Conservation (phyloP, 2,329 filamentous ascomycete species). For the Penicillium corylophilum region DNA sequence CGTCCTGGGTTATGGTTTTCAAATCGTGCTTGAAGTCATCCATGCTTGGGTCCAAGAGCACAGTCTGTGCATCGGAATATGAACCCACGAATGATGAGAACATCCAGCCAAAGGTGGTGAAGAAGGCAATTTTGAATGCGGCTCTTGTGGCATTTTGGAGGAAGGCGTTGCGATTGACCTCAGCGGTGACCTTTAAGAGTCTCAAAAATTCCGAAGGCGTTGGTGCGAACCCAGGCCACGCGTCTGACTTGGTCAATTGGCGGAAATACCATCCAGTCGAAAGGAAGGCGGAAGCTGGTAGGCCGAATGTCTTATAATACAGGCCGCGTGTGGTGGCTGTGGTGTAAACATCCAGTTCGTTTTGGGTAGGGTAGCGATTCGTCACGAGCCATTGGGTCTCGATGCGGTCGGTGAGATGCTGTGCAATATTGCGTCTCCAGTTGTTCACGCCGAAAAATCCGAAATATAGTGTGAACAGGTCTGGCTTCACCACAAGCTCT, state of each 20-base stretch:
- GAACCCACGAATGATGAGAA: constrained; percentile 7
- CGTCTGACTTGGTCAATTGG: background rate
- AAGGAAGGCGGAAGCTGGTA: constrained; percentile 16
- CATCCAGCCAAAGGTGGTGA: constrained; percentile 5
- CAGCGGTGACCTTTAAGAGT: background rate
- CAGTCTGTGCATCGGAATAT: constrained; percentile 10
- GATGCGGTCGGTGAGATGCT: constrained; percentile 13
- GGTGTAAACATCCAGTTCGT: constrained; percentile 35
- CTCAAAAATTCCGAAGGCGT: background rate
- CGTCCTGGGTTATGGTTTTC: constrained; percentile 18
- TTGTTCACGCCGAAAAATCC: constrained; percentile 24
- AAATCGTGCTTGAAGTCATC: constrained; percentile 22
- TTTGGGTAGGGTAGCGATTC: constrained; percentile 31
- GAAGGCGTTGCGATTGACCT: constrained; percentile 7
- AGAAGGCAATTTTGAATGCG: constrained; percentile 18
- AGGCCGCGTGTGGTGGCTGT: constrained; percentile 18
- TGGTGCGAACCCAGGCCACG: background rate
- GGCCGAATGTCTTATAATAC: constrained; percentile 22
- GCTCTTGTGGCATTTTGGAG: background rate
- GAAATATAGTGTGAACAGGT: constrained; percentile 28
- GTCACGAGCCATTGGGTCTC: constrained; percentile 23
- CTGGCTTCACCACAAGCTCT: constrained; percentile 26
- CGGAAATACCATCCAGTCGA: background rate
- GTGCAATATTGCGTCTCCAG: constrained; percentile 18
- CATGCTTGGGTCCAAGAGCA: constrained; percentile 26